A percentile compares a stretch with the other conserved stretches of the same genome.
These are phyloP conservation scores for Hericium coralloides DNA, from an alignment of 768 basidiomycete species.

Conservation along the genomic window DNA sequence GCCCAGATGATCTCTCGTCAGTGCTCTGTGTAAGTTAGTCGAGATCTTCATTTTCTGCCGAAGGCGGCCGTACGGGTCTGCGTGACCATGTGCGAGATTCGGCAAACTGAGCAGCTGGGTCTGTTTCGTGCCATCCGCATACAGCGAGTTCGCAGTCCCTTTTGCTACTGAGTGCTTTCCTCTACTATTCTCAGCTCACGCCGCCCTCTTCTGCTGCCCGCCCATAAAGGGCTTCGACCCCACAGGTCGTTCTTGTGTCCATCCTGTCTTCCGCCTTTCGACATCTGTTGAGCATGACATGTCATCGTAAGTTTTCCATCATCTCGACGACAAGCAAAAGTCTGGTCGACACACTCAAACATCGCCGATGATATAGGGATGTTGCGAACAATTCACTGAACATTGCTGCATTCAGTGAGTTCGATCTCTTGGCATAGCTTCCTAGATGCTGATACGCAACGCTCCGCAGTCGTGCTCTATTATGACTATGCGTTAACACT, in stretches of 20 bases:
- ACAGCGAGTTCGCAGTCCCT: too few relatives aligned
- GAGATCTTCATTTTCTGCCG: too few relatives aligned
- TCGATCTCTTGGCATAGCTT: neutral
- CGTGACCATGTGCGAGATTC: too few relatives aligned
- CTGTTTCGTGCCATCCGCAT: too few relatives aligned
- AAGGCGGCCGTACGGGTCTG: too few relatives aligned
- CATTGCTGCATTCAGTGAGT: neutral
- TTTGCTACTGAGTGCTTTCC: too few relatives aligned
- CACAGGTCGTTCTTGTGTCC: neutral
- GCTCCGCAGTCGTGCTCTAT: slow-evolving; percentile 20
- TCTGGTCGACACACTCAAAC: neutral
- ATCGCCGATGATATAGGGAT: neutral
- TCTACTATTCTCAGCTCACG: too few relatives aligned
- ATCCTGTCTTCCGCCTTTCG: neutral
- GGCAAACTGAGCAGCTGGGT: too few relatives aligned
- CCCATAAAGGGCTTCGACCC: too few relatives aligned
- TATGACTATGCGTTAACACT: slow-evolving; percentile 42
- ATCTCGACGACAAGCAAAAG: neutral
- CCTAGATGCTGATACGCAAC: neutral
- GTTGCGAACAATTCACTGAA: neutral
- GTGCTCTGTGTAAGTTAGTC: too few relatives aligned
- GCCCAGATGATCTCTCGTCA: too few relatives aligned
- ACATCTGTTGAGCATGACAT: neutral
- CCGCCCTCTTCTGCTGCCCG: too few relatives aligned
- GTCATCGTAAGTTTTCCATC: neutral